A percentile compares a stretch with the other conserved stretches of the same genome.
Evolutionary conservation across 106 monocot genomes (phyloP).

Genomic region (Narthecium ossifragum): DNA sequence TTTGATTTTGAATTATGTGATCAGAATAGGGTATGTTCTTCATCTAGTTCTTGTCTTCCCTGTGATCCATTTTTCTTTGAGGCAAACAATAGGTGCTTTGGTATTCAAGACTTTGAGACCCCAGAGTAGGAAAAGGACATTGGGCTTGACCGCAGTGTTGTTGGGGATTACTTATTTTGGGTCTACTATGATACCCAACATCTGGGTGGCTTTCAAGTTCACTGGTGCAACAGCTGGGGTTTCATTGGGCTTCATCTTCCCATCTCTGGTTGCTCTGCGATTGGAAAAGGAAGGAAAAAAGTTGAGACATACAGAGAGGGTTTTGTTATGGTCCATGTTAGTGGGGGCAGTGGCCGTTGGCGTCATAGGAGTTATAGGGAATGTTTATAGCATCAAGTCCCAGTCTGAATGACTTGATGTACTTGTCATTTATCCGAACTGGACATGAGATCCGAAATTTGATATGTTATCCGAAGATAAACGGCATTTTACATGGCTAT

Average conservation of each 20-base stretch:
- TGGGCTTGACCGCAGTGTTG: conserved; percentile 51
- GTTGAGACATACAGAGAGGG: conserved; percentile 37
- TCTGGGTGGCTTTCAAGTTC: conserved; percentile 91
- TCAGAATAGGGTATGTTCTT: conserved; percentile 78
- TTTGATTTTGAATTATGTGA: conserved; percentile 49
- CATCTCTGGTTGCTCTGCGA: conserved; percentile 60
- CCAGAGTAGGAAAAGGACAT: conserved; percentile 24
- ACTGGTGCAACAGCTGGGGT: conserved; percentile 82
- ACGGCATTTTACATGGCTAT: too few species aligned
- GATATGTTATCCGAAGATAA: too few species aligned
- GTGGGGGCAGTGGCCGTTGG: conserved; percentile 50
- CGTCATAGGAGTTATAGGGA: conserved; percentile 69
- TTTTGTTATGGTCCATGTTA: conserved; percentile 50
- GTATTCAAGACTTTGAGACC: conserved; percentile 31
- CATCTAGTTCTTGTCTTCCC: conserved; percentile 82
- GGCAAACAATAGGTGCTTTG: conserved; percentile 58
- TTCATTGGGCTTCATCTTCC: conserved; percentile 79
- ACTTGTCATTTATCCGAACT: too few species aligned
- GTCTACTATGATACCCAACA: conserved; percentile 73
- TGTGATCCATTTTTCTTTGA: conserved; percentile 80
- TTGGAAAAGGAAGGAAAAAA: conserved; percentile 43
- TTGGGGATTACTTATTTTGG: conserved; percentile 58
- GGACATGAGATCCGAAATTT: too few species aligned
- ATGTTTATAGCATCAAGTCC: conserved; percentile 51
- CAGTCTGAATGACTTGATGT: conserved; percentile 26